Evolutionary conservation across 163 green algal genomes (phyloP).

Genomic region (Scenedesmus sp.): DNA sequence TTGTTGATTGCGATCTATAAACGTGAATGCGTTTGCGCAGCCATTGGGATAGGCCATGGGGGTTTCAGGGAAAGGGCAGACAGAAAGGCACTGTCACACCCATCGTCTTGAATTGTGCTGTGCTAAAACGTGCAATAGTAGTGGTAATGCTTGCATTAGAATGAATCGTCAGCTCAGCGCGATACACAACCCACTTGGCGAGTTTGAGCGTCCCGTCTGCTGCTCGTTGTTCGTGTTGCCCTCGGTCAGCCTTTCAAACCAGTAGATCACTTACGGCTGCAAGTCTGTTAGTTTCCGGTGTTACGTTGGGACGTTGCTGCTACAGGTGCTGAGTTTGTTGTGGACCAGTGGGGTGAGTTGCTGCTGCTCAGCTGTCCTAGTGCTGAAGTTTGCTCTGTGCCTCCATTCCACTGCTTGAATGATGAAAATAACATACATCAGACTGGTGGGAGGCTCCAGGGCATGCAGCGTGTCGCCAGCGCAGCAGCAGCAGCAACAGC

Average conservation of each 20-base stretch:
- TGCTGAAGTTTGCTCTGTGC: background rate
- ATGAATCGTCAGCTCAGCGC: background rate
- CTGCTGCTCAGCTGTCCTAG: background rate
- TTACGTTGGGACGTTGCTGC: background rate
- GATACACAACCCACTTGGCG: background rate
- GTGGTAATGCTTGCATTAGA: background rate
- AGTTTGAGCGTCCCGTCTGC: background rate
- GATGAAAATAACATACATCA: background rate
- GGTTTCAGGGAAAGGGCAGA: background rate
- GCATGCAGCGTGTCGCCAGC: background rate
- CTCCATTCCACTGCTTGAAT: background rate
- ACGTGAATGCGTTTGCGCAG: background rate
- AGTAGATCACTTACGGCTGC: background rate
- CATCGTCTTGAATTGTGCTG: background rate
- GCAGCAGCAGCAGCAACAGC: background rate
- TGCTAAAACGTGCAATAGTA: background rate
- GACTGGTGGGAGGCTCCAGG: background rate
- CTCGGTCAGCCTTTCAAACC: background rate
- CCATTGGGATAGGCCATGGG: background rate
- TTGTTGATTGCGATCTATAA: background rate
- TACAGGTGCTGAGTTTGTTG: background rate
- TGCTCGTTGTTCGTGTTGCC: background rate
- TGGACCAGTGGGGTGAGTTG: background rate
- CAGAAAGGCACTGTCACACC: slow-evolving; percentile 3
- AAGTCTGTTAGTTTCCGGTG: background rate